Conservation (phyloP, 1,139 yeast species). For the Saccharomyces pastorianus region DNA sequence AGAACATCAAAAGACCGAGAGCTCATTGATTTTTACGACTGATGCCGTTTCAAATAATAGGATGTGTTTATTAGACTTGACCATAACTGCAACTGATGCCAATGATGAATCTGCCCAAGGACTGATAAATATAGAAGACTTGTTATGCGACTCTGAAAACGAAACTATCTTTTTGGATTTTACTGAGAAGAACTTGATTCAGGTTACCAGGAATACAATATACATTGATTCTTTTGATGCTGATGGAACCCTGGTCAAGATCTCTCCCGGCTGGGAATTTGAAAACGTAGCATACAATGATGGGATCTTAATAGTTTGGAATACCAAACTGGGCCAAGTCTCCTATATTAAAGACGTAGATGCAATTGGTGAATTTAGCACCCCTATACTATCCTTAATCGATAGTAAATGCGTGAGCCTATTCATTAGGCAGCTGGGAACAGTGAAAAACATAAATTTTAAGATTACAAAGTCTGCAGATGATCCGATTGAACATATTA, state of each 20-base stretch:
- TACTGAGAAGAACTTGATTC: conserved; percentile 11
- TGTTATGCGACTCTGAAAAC: conserved; percentile 9
- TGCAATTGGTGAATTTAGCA: neutral
- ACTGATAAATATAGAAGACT: conserved; percentile 17
- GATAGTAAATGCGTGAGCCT: neutral
- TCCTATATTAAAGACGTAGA: neutral
- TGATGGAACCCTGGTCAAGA: neutral
- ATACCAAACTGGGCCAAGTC: conserved; percentile 1
- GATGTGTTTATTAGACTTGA: neutral
- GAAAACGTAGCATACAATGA: conserved; percentile 10
- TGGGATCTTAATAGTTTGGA: conserved; percentile 16
- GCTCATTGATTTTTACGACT: neutral
- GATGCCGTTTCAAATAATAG: neutral
- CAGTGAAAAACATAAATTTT: neutral
- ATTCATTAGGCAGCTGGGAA: neutral
- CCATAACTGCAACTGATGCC: neutral
- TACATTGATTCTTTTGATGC: conserved; percentile 7
- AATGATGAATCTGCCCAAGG: conserved; percentile 2
- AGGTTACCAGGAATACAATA: conserved; percentile 11
- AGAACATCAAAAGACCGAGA: neutral
- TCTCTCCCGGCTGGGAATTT: conserved; percentile 9
- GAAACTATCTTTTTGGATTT: conserved; percentile 10
- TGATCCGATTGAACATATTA: neutral
- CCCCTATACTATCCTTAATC: neutral
- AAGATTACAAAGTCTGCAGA: neutral